Evolutionary conservation across 805 yeast genomes (phyloP).

Genomic region (Ogataea thermomethanolica): DNA sequence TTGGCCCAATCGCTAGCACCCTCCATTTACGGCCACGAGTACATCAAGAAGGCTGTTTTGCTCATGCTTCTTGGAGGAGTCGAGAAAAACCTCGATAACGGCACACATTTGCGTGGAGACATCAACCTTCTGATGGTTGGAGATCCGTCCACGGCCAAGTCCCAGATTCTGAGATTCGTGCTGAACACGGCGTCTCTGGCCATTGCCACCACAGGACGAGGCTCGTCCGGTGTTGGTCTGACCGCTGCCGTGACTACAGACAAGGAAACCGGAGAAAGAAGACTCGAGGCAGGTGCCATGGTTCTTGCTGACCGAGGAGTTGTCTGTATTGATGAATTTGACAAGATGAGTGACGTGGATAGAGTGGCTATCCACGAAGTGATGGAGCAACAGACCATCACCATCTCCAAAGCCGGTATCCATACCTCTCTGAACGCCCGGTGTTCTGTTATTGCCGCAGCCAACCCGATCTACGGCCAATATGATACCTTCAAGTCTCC

Average conservation of each 20-base stretch:
- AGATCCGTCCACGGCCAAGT: constrained; percentile 97
- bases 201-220: constrained; percentile 97
- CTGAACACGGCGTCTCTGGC: constrained; percentile 93
- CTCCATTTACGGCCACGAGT: constrained; percentile 89
- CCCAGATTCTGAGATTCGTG: constrained; percentile 91
- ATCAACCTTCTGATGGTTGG: constrained; percentile 95
- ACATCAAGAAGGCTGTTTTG: constrained; percentile 85
- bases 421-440: constrained; percentile 95
- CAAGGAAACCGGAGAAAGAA: constrained; percentile 93
- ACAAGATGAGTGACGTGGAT: constrained; percentile 95
- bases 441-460: constrained; percentile 96
- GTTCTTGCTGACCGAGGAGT: constrained; percentile 96
- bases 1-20: constrained; percentile 90
- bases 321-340: constrained; percentile 98
- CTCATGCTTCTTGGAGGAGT: constrained; percentile 91
- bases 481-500: constrained; percentile 95
- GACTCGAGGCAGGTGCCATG: constrained; percentile 99
- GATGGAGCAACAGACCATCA: constrained; percentile 98
- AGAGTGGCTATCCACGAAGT: constrained; percentile 99
- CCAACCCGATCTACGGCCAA: constrained; percentile 96
- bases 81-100: constrained; percentile 90
- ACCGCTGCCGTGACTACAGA: constrained; percentile 98
- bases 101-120: constrained; percentile 97
- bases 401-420: constrained; percentile 97
- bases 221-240: constrained; percentile 99